A percentile compares a stretch with the other conserved stretches of the same genome.
phyloP scores from a whole-genome alignment of 108 stramenopile genomes.

The Skeletonema costatum region DNA sequence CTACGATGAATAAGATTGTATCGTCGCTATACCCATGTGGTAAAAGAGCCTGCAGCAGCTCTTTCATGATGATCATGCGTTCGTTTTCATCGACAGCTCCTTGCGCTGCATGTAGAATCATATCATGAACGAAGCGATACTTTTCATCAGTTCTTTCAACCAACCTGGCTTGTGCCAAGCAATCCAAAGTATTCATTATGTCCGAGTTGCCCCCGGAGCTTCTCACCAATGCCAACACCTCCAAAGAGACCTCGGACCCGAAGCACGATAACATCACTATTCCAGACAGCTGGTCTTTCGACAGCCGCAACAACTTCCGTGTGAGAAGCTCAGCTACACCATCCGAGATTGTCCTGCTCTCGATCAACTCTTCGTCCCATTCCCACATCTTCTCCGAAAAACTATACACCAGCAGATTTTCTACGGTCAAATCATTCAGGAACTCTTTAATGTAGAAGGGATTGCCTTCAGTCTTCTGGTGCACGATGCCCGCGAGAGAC shows the following conservation, averaged over 20 bases:
- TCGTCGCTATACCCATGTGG: not conserved
- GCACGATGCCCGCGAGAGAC: conserved; percentile 15
- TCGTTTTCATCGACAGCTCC: not conserved
- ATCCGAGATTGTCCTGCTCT: conserved; percentile 3
- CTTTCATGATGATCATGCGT: not conserved
- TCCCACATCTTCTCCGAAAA: conserved; percentile 43
- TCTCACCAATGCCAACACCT: conserved; percentile 17
- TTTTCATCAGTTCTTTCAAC: conserved; percentile 11
- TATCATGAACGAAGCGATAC: conserved; percentile 32
- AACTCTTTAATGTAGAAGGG: conserved; percentile 40
- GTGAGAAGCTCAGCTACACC: conserved; percentile 23
- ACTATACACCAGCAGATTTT: conserved; percentile 32
- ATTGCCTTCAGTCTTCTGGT: conserved; percentile 52
- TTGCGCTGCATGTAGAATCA: conserved; percentile 7
- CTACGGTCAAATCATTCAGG: conserved; percentile 26
- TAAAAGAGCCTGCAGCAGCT: not conserved
- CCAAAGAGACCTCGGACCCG: conserved; percentile 21
- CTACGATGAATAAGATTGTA: not conserved
- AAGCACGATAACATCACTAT: conserved; percentile 28
- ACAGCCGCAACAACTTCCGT: conserved; percentile 17
- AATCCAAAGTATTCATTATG: conserved; percentile 9
- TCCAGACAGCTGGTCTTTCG: conserved; percentile 10
- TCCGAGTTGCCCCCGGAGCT: conserved; percentile 23
- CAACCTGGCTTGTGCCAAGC: conserved; percentile 7
- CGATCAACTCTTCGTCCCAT: conserved; percentile 50